Percentiles rank a stretch among this genome's conserved stretches.
Conservation (phyloP, 2,329 filamentous ascomycete genomes). For the Talaromyces sp. region DNA sequence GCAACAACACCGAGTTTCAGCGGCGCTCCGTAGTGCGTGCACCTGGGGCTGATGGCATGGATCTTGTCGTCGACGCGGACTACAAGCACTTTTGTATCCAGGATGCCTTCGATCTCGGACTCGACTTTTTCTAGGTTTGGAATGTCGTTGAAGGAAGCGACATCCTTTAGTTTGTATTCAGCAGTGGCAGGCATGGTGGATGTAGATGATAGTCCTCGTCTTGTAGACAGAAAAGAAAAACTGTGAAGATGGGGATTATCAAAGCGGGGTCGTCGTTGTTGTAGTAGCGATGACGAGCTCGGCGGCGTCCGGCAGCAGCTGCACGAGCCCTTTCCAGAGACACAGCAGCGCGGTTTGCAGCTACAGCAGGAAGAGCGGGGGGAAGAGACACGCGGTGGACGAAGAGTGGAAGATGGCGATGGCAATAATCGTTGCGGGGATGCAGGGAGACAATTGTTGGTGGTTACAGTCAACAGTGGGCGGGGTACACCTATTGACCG, state of each 20-base stretch:
- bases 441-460: background rate
- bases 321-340: slow-evolving; percentile 4
- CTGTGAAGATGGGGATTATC: background rate
- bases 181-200: slow-evolving; percentile 24
- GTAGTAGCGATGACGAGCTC: background rate
- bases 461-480: background rate
- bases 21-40: slow-evolving; percentile 88
- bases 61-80: slow-evolving; percentile 72
- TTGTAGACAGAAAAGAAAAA: slow-evolving; percentile 1
- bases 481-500: background rate
- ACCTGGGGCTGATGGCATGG: slow-evolving; percentile 77
- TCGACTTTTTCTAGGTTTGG: slow-evolving; percentile 80
- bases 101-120: slow-evolving; percentile 83
- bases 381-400: background rate
- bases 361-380: slow-evolving; percentile 3
- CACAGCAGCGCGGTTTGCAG: slow-evolving; percentile 9
- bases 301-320: slow-evolving; percentile 1
- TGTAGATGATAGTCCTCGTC: slow-evolving; percentile 12
- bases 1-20: slow-evolving; percentile 81
- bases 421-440: background rate
- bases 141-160: slow-evolving; percentile 65
- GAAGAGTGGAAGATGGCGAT: background rate
- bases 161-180: slow-evolving; percentile 62
- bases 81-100: slow-evolving; percentile 79
- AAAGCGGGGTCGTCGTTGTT: background rate